Base-by-base conservation (phyloP, 2,329 filamentous ascomycete genomes). In the Xylaria digitata region DNA sequence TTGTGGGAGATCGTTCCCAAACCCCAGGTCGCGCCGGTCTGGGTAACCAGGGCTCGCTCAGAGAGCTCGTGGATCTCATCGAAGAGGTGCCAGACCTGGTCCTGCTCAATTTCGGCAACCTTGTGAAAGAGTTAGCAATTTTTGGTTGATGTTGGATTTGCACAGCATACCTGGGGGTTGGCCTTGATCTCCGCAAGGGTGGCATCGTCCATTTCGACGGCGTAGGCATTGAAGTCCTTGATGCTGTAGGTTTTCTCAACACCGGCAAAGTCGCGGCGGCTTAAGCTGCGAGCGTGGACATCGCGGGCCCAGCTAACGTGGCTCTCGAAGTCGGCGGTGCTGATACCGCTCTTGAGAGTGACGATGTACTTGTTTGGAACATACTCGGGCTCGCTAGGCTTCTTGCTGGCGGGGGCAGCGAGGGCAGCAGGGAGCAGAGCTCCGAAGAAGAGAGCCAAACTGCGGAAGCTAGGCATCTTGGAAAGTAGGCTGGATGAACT, bases 1-100 rank as follows among this genome's bases (percentile, higher is more conserved):
- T 73, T 73, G 74, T 81, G 79, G 8, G 84, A 85, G 67, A 85
- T 77, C 56, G 81, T 78, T 2, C 77, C 81, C n/a, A 85, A 81
- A 43, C 82, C 83, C 79, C 82, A 84, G 3, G 80, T 70, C 1
- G 80, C 73, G 11, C 75, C 72, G 6, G 66, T 53, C 71, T 83
- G 82, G 19, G 74, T 80, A 43, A 72, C 71, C 26, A 66, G 76
- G 11, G 74, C 70, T 19, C 72, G 62, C 61, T 73, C 70, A n/a
- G 69, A 70, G 55, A 71, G 30, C 52, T 71, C 66, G 2, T 69
- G 65, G 13, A 59, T 15, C 42, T 69, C 73, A 2, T 74, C 72
- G 34, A 68, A 72, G 43, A 76, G 72, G 50, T 72, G 58, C 65
- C 66, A 77, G 65, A 77, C 65, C 54, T 78, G 75, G 60, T 77